Evolutionary conservation across 768 basidiomycete species (phyloP), one percentile per base, ranked within the genome.

Genomic region (Pulveroboletus sp.): DNA sequence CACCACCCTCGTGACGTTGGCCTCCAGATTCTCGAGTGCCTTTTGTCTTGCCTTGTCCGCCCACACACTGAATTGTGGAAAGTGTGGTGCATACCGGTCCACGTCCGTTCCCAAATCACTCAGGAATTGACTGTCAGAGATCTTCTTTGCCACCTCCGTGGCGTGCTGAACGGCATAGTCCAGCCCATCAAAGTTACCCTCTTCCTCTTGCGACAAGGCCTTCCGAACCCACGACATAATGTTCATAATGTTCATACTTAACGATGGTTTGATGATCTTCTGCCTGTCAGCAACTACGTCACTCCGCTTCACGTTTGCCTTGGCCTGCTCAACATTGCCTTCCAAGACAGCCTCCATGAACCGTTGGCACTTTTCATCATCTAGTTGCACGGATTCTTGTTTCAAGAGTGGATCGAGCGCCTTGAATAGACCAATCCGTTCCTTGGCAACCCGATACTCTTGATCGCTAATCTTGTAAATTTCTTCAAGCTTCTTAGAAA

Each of bases 71-170:
- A 55, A n/a, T 16, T 2, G 9, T 20, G 58, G 58, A 10, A 38
- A 6, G 1, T 6, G 13, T 17, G 14, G 4, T 20, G 10, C 11
- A 45, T 38, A 20, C 6, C 7, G 31, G n/a, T 49, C 50, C 44
- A 45, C 34, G 19, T 42, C 45, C 23, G 43, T 24, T 1, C 23
- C 34, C 14, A 65, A 11, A 1, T 49, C 27, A 1, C 30, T 36
- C 20, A 67, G 44, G 24, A 65, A 57, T 8, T 49, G 49, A 23
- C n/a, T 27, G 16, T 65, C 63, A 0, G 50, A 12, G 4, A 57
- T 41, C 2, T 29, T n/a, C 19, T n/a, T 20, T 19, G 43, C 45
- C 6, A 27, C 37, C 2, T 10, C 23, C 2, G 29, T 39, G 17
- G 60, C 53, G 1, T n/a, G 32, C 10, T 6, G 40, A n/a, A 62